These are phyloP conservation scores for Quercus cerris DNA, from an alignment of 306 rosid species.

Conservation along the genomic window DNA sequence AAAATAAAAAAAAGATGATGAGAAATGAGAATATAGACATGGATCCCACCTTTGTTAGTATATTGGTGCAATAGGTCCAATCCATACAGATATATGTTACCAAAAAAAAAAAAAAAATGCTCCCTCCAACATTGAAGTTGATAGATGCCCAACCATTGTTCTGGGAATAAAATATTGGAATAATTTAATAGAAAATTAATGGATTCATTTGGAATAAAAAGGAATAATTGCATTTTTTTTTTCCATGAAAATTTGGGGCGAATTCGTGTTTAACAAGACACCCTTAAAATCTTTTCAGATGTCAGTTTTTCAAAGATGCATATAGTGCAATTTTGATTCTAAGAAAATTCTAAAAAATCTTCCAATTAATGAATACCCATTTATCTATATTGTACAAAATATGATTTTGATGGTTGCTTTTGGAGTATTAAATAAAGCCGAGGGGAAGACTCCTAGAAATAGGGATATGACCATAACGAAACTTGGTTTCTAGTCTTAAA, in stretches of 20 bases:
- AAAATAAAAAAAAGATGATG: background rate
- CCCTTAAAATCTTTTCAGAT: too few species aligned
- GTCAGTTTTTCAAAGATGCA: too few species aligned
- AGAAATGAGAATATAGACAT: background rate
- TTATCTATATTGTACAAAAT: too few species aligned
- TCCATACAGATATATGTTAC: background rate
- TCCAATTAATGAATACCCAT: background rate
- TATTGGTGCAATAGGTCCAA: slow-evolving; percentile 7
- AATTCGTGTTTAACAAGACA: too few species aligned
- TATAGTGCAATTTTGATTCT: background rate
- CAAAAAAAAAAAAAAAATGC: background rate
- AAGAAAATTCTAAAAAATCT: background rate
- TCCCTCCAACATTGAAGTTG: background rate
- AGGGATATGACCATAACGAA: background rate
- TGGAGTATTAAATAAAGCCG: background rate
- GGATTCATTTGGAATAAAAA: background rate
- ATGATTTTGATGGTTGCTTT: background rate
- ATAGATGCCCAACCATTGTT: background rate
- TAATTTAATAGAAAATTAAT: background rate
- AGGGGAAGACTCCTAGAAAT: background rate
- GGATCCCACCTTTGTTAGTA: slow-evolving; percentile 7
- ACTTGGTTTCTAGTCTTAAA: background rate
- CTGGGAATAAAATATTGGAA: background rate
- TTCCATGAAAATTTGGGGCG: too few species aligned
- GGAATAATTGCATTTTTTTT: background rate